Conservation (phyloP, 1,284 basidiomycete genomes). For the Marasmius sp. region DNA sequence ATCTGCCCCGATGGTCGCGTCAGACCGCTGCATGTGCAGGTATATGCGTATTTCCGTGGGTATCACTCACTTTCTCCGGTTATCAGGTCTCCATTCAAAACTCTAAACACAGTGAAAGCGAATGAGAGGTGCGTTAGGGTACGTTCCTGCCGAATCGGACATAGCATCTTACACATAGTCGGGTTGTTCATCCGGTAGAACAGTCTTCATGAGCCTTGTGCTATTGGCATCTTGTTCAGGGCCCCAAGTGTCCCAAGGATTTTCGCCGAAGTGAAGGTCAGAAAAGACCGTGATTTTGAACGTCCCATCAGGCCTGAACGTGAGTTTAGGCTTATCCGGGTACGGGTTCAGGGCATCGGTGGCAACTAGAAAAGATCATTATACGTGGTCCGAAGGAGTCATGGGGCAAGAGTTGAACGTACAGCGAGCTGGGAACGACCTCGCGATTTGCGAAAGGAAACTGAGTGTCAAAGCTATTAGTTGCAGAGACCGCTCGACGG, state of each 20-base stretch:
- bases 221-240: constrained; percentile 62
- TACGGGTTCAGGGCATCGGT: constrained; percentile 38
- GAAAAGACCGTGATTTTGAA: constrained; percentile 72
- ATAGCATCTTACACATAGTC: constrained; percentile 57
- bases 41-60: not conserved
- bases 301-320: constrained; percentile 50
- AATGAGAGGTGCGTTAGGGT: not conserved
- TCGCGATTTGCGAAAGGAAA: too few relatives aligned
- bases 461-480: too few relatives aligned
- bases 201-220: constrained; percentile 48
- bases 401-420: too few relatives aligned
- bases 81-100: constrained; percentile 64
- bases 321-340: constrained; percentile 45
- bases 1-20: constrained; percentile 34
- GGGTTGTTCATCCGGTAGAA: constrained; percentile 53
- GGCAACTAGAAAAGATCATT: too few relatives aligned
- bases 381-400: too few relatives aligned
- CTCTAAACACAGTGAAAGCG: constrained; percentile 30
- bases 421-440: too few relatives aligned
- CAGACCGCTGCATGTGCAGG: not conserved
- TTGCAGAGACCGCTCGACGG: too few relatives aligned
- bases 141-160: not conserved
- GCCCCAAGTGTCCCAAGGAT: constrained; percentile 67
- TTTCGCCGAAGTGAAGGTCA: constrained; percentile 69
- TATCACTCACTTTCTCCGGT: constrained; percentile 58